Evolutionary conservation across 2,329 filamentous ascomycete species (phyloP).

Genomic region (Colletotrichum chlorophyti): DNA sequence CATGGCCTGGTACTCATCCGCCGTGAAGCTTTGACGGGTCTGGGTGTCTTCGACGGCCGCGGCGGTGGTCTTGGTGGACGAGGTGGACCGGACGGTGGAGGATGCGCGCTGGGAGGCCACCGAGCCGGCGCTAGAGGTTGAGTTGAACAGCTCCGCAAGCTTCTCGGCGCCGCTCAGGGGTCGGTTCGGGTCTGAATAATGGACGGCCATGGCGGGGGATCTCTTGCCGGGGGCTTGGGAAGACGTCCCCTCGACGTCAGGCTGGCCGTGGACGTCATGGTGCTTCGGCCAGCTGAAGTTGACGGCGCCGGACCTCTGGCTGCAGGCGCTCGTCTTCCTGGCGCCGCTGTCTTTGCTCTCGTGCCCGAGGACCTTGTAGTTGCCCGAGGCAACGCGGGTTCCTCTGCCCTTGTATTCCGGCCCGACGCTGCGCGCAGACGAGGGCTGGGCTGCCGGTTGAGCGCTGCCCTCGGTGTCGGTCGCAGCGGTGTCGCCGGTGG

Average conservation of each 20-base stretch:
- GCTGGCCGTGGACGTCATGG: not conserved
- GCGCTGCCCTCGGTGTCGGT: not conserved
- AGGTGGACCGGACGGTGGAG: no score
- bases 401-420: no score
- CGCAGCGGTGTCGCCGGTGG: not conserved
- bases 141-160: no score
- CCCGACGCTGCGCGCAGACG: no score
- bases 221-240: not conserved
- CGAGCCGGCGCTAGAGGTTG: no score
- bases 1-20: constrained; percentile 7
- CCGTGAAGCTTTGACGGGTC: constrained; percentile 3
- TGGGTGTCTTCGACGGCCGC: not conserved
- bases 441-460: no score
- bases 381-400: not conserved
- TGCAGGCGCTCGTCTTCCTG: not conserved
- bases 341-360: not conserved
- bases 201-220: no score
- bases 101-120: no score
- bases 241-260: not conserved
- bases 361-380: not conserved
- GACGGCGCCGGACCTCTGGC: not conserved
- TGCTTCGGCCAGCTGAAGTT: constrained; percentile 22
- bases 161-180: no score
- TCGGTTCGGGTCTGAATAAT: no score
- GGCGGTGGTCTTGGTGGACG: not conserved